Evolutionary conservation across 2,329 filamentous ascomycete genomes (phyloP).

Genomic region (Neonectria punicea): DNA sequence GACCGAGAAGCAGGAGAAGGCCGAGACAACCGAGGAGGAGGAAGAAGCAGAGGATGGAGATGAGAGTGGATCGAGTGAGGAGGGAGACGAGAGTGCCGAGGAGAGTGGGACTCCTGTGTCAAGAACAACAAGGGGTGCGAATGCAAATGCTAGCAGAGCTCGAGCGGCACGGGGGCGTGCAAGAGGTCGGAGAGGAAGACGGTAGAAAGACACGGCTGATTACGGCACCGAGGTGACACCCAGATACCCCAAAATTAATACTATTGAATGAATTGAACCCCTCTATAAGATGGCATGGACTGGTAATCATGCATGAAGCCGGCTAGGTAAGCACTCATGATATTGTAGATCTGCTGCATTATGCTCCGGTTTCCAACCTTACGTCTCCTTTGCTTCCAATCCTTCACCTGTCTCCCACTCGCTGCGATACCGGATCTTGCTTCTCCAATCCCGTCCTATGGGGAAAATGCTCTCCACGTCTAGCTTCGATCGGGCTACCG

Average conservation of each 20-base stretch:
- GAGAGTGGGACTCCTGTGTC: conserved; percentile 53
- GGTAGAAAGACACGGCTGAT: conserved; percentile 17
- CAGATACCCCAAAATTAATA: conserved; percentile 22
- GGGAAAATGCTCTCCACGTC: conserved; percentile 52
- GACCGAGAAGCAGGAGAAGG: conserved; percentile 49
- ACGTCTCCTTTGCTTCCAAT: not conserved
- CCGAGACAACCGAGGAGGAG: conserved; percentile 49
- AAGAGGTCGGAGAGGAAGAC: conserved; percentile 46
- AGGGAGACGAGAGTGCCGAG: conserved; percentile 48
- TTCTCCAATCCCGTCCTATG: conserved; percentile 53
- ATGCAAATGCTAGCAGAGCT: conserved; percentile 46
- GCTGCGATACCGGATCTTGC: conserved; percentile 48
- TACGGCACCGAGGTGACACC: not conserved
- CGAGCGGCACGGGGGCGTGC: conserved; percentile 45
- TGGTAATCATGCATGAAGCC: not conserved
- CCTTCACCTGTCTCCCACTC: conserved; percentile 54
- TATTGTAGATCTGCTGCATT: not conserved
- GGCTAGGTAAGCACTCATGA: not conserved
- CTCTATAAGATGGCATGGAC: not conserved
- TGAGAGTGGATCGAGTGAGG: conserved; percentile 47
- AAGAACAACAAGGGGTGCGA: conserved; percentile 45
- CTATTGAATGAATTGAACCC: not conserved
- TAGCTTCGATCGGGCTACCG: conserved; percentile 41
- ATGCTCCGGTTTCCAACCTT: not conserved
- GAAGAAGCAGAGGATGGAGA: conserved; percentile 51